Evolutionary conservation across 192 early-diverging fungal genomes (phyloP), one percentile per base, ranked within the genome.

Genomic region (Backusella circina): DNA sequence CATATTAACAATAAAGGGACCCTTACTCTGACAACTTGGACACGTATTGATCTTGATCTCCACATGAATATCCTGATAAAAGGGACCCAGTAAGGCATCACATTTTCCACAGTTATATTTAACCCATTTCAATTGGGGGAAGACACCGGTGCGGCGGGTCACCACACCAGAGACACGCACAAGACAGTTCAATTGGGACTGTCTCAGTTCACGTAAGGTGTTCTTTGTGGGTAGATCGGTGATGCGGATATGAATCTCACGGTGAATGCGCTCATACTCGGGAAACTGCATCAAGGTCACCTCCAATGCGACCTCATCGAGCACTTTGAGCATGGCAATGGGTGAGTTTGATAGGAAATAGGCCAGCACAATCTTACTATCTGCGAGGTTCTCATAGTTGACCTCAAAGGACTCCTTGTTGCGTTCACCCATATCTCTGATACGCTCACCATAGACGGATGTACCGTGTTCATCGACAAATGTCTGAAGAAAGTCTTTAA

Each of bases 71-170:
- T 98, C 98, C 85, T 99, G 98, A 77, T 93, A 93, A 80, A 95
- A 98, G 21, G 96, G 96, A 35, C 96, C 96, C 67, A 99, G 84
- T 26, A 97, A 81, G 2, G 90, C 89, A 36, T 92, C 94, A 83
- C 98, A 99, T 85, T 97, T 97, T 38, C 86, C 88, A 78, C 98
- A 99, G 83, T 96, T 93, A 80, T 94, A 98, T 83, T 96, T 97
- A 47, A 98, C 94, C 78, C 94, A 96, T 83, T 96, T 98, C 64
- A 99, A 88, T 82, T 99, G 98, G 36, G 98, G 97, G 78, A 97
- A 99, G 16, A 99, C 96, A 32, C 94, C 94, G 1, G 96, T 95
- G 70, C 98, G 91, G 26, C 95, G 85, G 5, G 95, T 97, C 9
- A 99, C 95, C 0, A 98, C 95, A 73, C 98, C 98, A 35, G 90